A percentile compares a stretch with the other conserved stretches of the same genome.
Evolutionary conservation across 2,329 filamentous ascomycete genomes (phyloP).

Genomic region (Trichophyton mentagrophytes): DNA sequence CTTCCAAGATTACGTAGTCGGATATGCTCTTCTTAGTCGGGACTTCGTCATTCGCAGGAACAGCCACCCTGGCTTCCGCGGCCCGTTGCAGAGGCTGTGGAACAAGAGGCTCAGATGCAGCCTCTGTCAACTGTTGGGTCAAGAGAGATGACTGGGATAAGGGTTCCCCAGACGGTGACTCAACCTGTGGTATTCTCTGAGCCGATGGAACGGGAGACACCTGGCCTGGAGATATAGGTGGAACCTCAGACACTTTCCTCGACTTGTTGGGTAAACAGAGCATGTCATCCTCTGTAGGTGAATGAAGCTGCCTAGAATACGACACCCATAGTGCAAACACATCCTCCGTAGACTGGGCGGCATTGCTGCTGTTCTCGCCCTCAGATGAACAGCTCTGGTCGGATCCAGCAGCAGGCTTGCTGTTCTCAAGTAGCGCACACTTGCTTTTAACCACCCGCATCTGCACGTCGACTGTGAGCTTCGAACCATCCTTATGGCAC

Average conservation of each 20-base stretch:
- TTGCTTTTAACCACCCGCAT: conserved; percentile 93
- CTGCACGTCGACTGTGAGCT: conserved; percentile 88
- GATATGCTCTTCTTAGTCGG: conserved; percentile 67
- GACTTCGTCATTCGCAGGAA: conserved; percentile 20
- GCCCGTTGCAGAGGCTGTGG: conserved; percentile 30
- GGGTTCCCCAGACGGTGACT: conserved; percentile 21
- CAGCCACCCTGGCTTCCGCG: conserved; percentile 18
- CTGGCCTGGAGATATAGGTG: conserved; percentile 67
- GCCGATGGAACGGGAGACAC: conserved; percentile 33
- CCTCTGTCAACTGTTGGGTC: conserved; percentile 40
- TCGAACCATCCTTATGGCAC: conserved; percentile 77
- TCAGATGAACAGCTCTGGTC: conserved; percentile 40
- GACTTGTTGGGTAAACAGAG: conserved; percentile 22
- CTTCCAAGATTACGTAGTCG: conserved; percentile 85
- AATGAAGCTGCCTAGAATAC: conserved; percentile 85
- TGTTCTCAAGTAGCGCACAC: conserved; percentile 43
- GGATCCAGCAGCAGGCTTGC: conserved; percentile 20
- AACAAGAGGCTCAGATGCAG: conserved; percentile 34
- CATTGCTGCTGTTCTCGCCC: background rate
- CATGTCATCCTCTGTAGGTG: conserved; percentile 48
- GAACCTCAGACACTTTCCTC: conserved; percentile 51
- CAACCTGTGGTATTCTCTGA: conserved; percentile 14
- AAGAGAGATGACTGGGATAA: conserved; percentile 36
- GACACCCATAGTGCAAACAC: conserved; percentile 96
- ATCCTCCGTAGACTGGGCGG: conserved; percentile 52